Base-by-base conservation (phyloP, 1,139 yeast species). In the Wickerhamomyces sp. region DNA sequence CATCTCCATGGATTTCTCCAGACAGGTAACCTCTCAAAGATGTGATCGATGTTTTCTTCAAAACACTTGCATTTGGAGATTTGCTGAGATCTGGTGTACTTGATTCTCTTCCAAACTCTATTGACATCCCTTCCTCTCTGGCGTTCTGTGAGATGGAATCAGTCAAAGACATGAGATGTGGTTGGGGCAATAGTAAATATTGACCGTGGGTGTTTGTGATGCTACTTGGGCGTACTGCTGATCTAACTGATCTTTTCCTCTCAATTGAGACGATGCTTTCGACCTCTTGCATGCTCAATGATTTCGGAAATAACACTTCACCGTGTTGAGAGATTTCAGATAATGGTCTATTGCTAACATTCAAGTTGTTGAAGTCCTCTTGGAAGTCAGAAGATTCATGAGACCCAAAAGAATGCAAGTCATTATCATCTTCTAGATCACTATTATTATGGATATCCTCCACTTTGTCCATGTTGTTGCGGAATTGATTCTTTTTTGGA, bases 201-300 rank as follows among this genome's bases (percentile, higher is more conserved):
- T 29, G 31, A 10, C 13, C 14, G 10, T 36, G 31, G 3, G 26
- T 6, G 27, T 29, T 30, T 6, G 29, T 27, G 8, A 14, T 8
- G 8, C 27, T 13, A 13, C 1, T 46, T 1, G 59, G 55, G n/a
- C 49, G 54, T 30, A 54, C 52, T 27, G 49, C 51, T 1, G 84
- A 78, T 52, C 67, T 70, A 64, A 78, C 67, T 3, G 90, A 82
- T 52, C 88, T 69, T 15, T 84, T 77, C 51, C 91, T 72, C 61
- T 85, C 95, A 40, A 85, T 60, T 6, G 88, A 78, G 1, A 83
- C 83, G 49, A 85, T 85, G 42, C 86, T 80, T 54, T 83, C 88
- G 14, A 85, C 87, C 60, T 85, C 95, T 45, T 75, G 79, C 0
- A 77, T 71, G 51, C 75, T 81, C 39, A 85, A 68, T 4, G 79